phyloP scores from a whole-genome alignment of 805 yeast species.

The Kluyveromyces siamensis region DNA sequence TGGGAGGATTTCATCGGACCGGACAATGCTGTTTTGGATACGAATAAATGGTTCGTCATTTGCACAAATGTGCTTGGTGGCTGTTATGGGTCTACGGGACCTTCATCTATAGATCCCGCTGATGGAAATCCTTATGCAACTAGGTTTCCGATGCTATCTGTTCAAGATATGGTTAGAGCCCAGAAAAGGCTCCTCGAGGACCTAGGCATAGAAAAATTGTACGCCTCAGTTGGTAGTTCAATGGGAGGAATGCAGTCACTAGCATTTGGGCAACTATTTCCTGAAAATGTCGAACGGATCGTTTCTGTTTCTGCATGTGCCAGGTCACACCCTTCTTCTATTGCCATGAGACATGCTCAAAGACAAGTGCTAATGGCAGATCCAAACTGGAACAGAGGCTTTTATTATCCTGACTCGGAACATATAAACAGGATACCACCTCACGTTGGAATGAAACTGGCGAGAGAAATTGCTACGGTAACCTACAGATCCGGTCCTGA shows the following conservation, averaged over 20 bases:
- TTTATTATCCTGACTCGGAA: conserved; percentile 49
- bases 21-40: conserved; percentile 60
- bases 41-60: conserved; percentile 69
- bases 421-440: conserved; percentile 55
- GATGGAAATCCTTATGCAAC: conserved; percentile 67
- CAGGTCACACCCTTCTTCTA: conserved; percentile 86
- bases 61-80: conserved; percentile 93
- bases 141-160: conserved; percentile 74
- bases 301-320: conserved; percentile 89
- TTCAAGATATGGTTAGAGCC: conserved; percentile 87
- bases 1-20: conserved; percentile 94
- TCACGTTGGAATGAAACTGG: conserved; percentile 89
- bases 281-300: conserved; percentile 62
- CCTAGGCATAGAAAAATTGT: conserved; percentile 53
- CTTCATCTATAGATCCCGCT: conserved; percentile 69
- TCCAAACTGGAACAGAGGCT: conserved; percentile 90
- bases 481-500: conserved; percentile 95
- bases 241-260: conserved; percentile 99
- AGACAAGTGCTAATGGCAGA: conserved; percentile 91
- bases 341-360: conserved; percentile 89
- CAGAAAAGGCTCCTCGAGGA: conserved; percentile 61
- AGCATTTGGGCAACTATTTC: conserved; percentile 78
- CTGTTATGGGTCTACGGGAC: conserved; percentile 93
- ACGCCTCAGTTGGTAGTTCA: conserved; percentile 82
- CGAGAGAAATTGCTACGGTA: conserved; percentile 88